Evolutionary conservation across 129 eudicot genomes (phyloP).

Genomic region (Smallanthus sonchifolius): DNA sequence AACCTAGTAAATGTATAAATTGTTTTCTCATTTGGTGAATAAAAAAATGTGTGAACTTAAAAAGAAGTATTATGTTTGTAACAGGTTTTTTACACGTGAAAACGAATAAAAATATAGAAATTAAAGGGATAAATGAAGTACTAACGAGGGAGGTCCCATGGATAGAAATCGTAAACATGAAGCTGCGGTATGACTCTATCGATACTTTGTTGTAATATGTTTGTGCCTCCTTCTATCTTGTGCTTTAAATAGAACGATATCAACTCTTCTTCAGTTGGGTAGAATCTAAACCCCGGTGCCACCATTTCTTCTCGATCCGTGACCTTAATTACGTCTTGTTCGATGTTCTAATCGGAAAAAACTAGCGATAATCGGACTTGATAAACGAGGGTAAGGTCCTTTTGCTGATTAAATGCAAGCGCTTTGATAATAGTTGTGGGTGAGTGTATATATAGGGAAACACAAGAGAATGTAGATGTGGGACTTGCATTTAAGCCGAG

Average conservation of each 20-base stretch:
- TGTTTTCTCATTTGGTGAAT: too few relatives aligned
- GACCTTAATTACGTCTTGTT: neutral
- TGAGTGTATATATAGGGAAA: neutral
- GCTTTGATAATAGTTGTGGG: neutral
- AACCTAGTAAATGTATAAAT: too few relatives aligned
- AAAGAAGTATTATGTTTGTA: too few relatives aligned
- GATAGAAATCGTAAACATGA: neutral
- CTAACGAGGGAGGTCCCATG: slow-evolving; percentile 12
- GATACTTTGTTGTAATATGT: neutral
- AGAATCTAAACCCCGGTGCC: slow-evolving; percentile 53
- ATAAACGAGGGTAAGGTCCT: neutral
- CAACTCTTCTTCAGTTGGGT: slow-evolving; percentile 64
- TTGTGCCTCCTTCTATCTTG: slow-evolving; percentile 29
- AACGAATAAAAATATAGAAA: neutral
- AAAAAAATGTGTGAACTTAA: too few relatives aligned
- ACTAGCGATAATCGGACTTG: neutral
- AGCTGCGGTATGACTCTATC: slow-evolving; percentile 34
- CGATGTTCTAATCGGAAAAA: neutral
- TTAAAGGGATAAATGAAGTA: neutral
- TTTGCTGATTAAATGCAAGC: neutral
- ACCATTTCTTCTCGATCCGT: neutral
- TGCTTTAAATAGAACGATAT: slow-evolving; percentile 40
- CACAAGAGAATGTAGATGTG: neutral
- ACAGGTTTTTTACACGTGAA: too few relatives aligned
- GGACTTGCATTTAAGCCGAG: neutral